phyloP scores from a whole-genome alignment of 2,329 filamentous ascomycete genomes.

The Epichloe festucae region DNA sequence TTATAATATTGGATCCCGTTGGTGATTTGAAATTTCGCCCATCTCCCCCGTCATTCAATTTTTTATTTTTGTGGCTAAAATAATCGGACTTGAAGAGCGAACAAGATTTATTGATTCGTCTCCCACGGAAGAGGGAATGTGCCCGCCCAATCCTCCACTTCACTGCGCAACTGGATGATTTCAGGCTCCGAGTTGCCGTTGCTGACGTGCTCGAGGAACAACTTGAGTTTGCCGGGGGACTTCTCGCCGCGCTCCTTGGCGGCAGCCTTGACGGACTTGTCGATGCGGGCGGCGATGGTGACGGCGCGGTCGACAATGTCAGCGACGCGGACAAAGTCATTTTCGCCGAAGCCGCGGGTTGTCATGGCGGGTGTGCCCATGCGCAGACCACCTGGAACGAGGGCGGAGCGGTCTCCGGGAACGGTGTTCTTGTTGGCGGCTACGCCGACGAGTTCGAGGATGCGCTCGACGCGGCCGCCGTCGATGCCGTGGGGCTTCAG shows the following conservation, averaged over 20 bases:
- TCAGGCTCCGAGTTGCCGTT: constrained; percentile 55
- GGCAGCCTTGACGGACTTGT: constrained; percentile 58
- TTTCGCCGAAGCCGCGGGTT: constrained; percentile 77
- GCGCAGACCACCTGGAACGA: constrained; percentile 84
- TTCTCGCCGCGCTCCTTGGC: constrained; percentile 55
- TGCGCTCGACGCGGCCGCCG: constrained; percentile 76
- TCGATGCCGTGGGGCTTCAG: constrained; percentile 82
- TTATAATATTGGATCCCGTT: no score
- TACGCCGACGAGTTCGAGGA: constrained; percentile 84
- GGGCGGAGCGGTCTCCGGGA: constrained; percentile 83
- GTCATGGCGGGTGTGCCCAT: constrained; percentile 98
- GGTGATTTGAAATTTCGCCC: no score
- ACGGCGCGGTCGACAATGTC: constrained; percentile 78
- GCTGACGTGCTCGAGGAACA: constrained; percentile 55
- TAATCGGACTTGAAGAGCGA: no score
- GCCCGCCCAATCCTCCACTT: constrained; percentile 68
- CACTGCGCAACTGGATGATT: constrained; percentile 58
- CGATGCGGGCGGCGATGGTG: constrained; percentile 61
- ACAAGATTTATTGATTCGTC: constrained; percentile 15
- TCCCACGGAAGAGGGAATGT: constrained; percentile 63
- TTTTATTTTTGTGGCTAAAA: neutral
- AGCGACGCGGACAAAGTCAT: constrained; percentile 77
- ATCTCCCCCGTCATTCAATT: neutral
- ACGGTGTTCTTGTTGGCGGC: constrained; percentile 99
- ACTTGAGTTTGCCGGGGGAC: constrained; percentile 49